These are phyloP conservation scores for Leccinum rimulosum DNA, from an alignment of 768 basidiomycete genomes.

Conservation along the genomic window DNA sequence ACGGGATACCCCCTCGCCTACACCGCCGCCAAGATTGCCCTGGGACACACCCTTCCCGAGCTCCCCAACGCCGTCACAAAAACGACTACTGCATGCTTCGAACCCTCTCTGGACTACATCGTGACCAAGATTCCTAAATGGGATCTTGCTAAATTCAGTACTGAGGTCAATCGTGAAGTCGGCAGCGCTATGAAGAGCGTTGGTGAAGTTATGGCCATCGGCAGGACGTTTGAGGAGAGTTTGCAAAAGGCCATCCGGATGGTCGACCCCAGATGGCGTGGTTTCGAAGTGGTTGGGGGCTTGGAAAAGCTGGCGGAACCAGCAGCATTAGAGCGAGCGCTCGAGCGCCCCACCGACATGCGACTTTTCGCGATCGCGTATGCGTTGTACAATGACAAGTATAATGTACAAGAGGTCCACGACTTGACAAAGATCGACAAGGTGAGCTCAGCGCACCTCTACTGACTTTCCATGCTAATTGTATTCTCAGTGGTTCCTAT, in stretches of 20 bases:
- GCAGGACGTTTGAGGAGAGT: conserved; percentile 97
- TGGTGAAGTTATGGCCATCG: conserved; percentile 99
- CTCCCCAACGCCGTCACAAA: conserved; percentile 99
- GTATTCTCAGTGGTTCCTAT: conserved; percentile 80
- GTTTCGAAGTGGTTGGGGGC: conserved; percentile 92
- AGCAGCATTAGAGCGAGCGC: conserved; percentile 64
- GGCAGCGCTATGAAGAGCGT: conserved; percentile 99
- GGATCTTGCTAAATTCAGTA: conserved; percentile 97
- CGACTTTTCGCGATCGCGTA: conserved; percentile 96
- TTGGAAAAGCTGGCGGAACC: conserved; percentile 78
- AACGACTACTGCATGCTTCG: conserved; percentile 98
- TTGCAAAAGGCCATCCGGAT: conserved; percentile 98
- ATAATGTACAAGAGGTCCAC: conserved; percentile 86
- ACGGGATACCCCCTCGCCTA: conserved; percentile 99
- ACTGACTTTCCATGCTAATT: not conserved
- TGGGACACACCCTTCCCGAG: conserved; percentile 96
- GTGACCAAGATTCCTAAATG: conserved; percentile 99
- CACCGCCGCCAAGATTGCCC: conserved; percentile 97
- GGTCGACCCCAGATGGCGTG: conserved; percentile 94
- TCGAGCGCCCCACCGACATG: conserved; percentile 89
- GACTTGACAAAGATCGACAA: conserved; percentile 98
- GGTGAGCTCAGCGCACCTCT: conserved; percentile 35
- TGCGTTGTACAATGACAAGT: conserved; percentile 92
- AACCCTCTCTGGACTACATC: conserved; percentile 98
- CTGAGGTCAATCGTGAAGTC: conserved; percentile 90